Evolutionary conservation across 345 rosid species (phyloP), one percentile per base, ranked within the genome.

Genomic region (Populus ilicifolia): DNA sequence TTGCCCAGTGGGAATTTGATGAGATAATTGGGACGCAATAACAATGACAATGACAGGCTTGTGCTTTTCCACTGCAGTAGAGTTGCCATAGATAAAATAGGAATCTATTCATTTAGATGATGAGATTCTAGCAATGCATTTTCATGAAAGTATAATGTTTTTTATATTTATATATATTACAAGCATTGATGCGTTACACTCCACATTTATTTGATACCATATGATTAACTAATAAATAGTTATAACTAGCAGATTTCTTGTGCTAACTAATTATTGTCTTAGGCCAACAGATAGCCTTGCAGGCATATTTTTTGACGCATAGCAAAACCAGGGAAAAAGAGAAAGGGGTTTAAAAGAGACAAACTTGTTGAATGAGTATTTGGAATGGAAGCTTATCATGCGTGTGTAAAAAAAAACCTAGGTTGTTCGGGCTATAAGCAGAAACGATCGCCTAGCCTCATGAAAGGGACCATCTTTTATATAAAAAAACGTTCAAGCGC

Each of bases 101-200:
- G 56, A 27, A 44, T 13, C 48, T 33, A 54, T 72, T 50, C 61
- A 52, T 72, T 67, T 27, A 43, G 77, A 54, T 6, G 30, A 72
- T 6, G 30, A 72, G 77, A 78, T 66, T 78, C 77, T 30, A 67
- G 17, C 50, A 44, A 70, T 62, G 43, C 69, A 43, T 52, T 76
- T 18, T 77, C 62, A 67, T 54, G 73, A 41, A 66, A 46, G 67
- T 63, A 27, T 54, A 35, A 13, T 12, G 44, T 41, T 39, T 6
- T 38, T 8, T 39, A 39, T 39, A 39, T 9, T 9, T 41, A 41
- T 41, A 41, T 41, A 10, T 41, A 14, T 44, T 13, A 13, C 50
- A 14, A 13, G 50, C 50, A 44, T 17, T 14, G 44, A 12, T 44
- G 50, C 13, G 50, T 44, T 52, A n/a, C 69, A 11, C 23, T 30